Base-by-base conservation (phyloP, 176 grass and related monocot genomes). In the Otatea glauca region DNA sequence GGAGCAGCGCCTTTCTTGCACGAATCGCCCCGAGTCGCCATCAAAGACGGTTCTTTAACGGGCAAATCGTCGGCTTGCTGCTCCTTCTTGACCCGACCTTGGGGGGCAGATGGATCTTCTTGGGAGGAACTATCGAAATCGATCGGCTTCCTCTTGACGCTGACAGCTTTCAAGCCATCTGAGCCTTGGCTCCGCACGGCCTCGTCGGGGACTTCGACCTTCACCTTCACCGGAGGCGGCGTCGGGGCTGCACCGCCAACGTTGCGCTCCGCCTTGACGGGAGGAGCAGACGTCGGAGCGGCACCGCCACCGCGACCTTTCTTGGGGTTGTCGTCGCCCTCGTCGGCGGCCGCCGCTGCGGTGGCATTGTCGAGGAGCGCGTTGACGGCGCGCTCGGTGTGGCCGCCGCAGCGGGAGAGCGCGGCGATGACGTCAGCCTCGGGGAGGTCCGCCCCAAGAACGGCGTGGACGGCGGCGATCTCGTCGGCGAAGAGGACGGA, bases 371-470 rank as follows among this genome's bases (percentile, higher is more conserved):
- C 90, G 55, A 97, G 90, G 44, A 97, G 81, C n/a, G 78, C 81
- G 83, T 94, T 93, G 83, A 97, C 82, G 62, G 88, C 86, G 38
- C 92, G 90, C 55, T 89, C 76, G 21, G 84, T 21, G 70, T 97
- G 91, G 60, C 88, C 83, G 13, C 95, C 95, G 62, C 78, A 85
- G 7, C 55, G 66, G 27, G 82, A 50, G 63, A 97, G 92, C 43
- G 90, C 92, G 75, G 84, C 68, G 18, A 92, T 17, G 60, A 94
- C 68, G 75, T 77, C 35, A 6, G 23, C 27, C 76, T 84, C 81
- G 14, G 78, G 16, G 78, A 86, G 29, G 14, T 6, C 66, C 1
- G 78, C 69, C 2, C 90, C 90, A 15, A 97, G 86, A 18, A 94
- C 84, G 14, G 81, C 86, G 84, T 88, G 86, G 42, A 97, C 81